Conservation (phyloP, 441 rosid genomes). For the Manihot esculenta region DNA sequence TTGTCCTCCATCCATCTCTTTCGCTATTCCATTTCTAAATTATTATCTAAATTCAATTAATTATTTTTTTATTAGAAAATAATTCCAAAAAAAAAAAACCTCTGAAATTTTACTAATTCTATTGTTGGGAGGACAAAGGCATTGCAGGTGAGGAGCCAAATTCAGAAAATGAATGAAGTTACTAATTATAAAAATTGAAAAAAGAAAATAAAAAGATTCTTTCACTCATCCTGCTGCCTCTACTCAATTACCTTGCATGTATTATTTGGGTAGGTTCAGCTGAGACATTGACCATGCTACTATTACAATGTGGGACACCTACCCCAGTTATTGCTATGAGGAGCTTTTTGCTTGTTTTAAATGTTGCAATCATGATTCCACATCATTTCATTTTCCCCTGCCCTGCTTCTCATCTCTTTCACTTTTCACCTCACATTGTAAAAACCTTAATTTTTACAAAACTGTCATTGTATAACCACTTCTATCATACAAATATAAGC, state of each 20-base stretch:
- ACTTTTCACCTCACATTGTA: not conserved
- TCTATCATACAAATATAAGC: too few species aligned
- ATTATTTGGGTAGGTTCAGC: not conserved
- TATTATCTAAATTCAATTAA: too few species aligned
- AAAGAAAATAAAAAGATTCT: too few species aligned
- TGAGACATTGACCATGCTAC: conserved; percentile 3
- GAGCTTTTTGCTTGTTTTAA: conserved; percentile 2
- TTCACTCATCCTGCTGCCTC: conserved; percentile 1
- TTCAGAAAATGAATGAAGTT: not conserved
- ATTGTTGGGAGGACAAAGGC: not conserved
- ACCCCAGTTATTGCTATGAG: not conserved
- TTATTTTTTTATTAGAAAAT: too few species aligned
- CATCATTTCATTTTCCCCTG: too few species aligned
- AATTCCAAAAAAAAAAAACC: too few species aligned
- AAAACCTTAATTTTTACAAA: too few species aligned
- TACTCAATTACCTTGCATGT: conserved; percentile 2
- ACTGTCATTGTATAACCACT: too few species aligned
- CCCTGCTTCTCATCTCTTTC: not conserved
- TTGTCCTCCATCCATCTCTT: too few species aligned
- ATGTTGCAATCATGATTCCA: conserved; percentile 13
- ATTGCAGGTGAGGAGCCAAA: not conserved
- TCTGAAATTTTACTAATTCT: too few species aligned
- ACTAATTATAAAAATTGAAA: not conserved
- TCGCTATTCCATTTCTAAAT: too few species aligned
- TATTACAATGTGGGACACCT: not conserved